phyloP scores from a whole-genome alignment of 495 filamentous ascomycete species.

The Rhizodiscina lignyota region DNA sequence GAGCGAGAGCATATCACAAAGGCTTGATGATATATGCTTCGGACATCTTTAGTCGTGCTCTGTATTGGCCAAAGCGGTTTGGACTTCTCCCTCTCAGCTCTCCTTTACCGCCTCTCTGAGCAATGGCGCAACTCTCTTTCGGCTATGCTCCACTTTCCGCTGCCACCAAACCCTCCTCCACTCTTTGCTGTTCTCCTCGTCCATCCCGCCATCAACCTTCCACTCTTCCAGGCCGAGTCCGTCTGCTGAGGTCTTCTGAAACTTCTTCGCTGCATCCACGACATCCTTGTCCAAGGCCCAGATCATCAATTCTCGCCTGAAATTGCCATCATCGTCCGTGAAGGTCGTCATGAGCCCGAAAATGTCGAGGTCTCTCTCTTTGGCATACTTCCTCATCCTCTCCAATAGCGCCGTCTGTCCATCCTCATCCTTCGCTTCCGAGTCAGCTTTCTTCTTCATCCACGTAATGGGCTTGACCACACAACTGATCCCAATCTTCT shows the following conservation, averaged over 20 bases:
- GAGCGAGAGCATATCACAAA: no score
- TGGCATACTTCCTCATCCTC: constrained; percentile 35
- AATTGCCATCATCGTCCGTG: constrained; percentile 31
- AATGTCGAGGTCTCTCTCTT: constrained; percentile 42
- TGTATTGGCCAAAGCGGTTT: no score
- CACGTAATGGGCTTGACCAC: constrained; percentile 51
- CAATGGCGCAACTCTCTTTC: constrained; percentile 82
- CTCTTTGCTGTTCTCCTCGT: constrained; percentile 2
- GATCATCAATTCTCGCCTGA: constrained; percentile 59
- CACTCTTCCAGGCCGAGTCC: constrained; percentile 41
- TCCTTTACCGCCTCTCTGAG: constrained; percentile 36
- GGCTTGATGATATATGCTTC: no score
- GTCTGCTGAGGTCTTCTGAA: constrained; percentile 28
- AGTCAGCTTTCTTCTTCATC: constrained; percentile 38
- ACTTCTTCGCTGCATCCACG: constrained; percentile 32
- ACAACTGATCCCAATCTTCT: constrained; percentile 57
- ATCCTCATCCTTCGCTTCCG: constrained; percentile 17
- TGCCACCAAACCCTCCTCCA: constrained; percentile 33
- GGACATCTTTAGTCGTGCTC: no score
- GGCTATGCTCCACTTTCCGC: constrained; percentile 45
- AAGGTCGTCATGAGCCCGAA: constrained; percentile 65
- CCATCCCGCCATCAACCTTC: constrained; percentile 12
- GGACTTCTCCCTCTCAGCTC: neutral
- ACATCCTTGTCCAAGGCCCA: constrained; percentile 34
- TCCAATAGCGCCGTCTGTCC: constrained; percentile 28